phyloP scores from a whole-genome alignment of 345 rosid genomes.

The Barbarea vulgaris region DNA sequence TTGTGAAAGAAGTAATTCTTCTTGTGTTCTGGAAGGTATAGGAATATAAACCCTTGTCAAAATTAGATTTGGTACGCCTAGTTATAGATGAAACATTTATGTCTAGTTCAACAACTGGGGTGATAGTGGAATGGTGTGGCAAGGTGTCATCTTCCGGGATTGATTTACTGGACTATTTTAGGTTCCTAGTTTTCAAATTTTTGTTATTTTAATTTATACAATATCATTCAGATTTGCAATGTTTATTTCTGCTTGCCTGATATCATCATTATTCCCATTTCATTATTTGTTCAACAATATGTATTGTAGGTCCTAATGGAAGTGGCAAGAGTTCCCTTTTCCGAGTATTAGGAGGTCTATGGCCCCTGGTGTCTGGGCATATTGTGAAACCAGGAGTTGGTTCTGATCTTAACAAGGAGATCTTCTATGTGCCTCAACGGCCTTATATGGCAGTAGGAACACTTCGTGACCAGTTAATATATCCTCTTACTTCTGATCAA shows the following conservation, averaged over 20 bases:
- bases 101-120: slow-evolving; percentile 1
- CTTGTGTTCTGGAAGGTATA: slow-evolving; percentile 6
- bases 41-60: slow-evolving; percentile 8
- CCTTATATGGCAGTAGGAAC: slow-evolving; percentile 99
- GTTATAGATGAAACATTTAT: slow-evolving; percentile 11
- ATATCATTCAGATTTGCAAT: background rate
- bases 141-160: slow-evolving; percentile 10
- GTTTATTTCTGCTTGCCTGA: slow-evolving; percentile 4
- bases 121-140: slow-evolving; percentile 4
- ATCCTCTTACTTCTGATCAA: slow-evolving; percentile 84
- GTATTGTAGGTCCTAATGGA: slow-evolving; percentile 90
- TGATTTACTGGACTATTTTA: slow-evolving; percentile 11
- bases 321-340: slow-evolving; percentile 99
- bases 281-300: slow-evolving; percentile 23
- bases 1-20: slow-evolving; percentile 12
- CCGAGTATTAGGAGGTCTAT: slow-evolving; percentile 98
- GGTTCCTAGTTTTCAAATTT: background rate
- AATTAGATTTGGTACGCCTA: slow-evolving; percentile 21
- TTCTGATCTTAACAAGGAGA: slow-evolving; percentile 97
- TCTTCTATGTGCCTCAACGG: slow-evolving; percentile 96
- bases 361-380: slow-evolving; percentile 95
- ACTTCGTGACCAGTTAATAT: slow-evolving; percentile 93
- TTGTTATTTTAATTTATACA: background rate
- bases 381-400: slow-evolving; percentile 98
- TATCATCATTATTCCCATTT: background rate